Evolutionary conservation across 768 basidiomycete genomes (phyloP).

Genomic region (Suillus clintonianus): DNA sequence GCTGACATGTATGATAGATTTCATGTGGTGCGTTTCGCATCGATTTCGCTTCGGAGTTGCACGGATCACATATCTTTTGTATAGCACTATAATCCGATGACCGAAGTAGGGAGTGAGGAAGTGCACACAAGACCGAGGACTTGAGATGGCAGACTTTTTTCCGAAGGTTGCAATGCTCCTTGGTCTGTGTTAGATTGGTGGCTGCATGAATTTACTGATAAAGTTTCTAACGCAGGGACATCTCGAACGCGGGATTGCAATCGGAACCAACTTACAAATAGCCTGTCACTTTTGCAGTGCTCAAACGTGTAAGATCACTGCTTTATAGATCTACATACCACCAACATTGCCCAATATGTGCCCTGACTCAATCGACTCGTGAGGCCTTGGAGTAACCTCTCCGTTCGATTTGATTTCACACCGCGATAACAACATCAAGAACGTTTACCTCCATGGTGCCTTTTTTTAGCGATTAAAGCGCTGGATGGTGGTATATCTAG

Average conservation of each 20-base stretch:
- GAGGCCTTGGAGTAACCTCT: background rate
- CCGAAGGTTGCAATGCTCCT: background rate
- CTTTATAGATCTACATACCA: background rate
- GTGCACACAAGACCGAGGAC: background rate
- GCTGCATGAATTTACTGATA: background rate
- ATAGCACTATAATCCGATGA: background rate
- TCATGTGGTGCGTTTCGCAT: background rate
- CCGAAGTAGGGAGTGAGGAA: background rate
- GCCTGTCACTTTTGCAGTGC: too few species aligned
- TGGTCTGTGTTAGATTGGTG: background rate
- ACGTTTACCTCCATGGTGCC: background rate
- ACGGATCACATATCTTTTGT: background rate
- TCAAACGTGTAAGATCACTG: background rate
- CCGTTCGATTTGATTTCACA: background rate
- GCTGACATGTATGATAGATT: too few species aligned
- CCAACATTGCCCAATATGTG: background rate
- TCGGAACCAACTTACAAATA: too few species aligned
- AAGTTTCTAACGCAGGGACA: background rate
- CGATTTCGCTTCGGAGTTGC: background rate
- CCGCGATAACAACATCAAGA: background rate
- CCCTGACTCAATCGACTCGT: background rate
- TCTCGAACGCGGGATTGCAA: background rate
- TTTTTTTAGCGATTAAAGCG: constrained; percentile 4
- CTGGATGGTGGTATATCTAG: background rate
- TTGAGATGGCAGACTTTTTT: background rate